A percentile compares a stretch with the other conserved stretches of the same genome.
Evolutionary conservation across 169 alveolate species (phyloP).

Genomic region (Theileria parva): DNA sequence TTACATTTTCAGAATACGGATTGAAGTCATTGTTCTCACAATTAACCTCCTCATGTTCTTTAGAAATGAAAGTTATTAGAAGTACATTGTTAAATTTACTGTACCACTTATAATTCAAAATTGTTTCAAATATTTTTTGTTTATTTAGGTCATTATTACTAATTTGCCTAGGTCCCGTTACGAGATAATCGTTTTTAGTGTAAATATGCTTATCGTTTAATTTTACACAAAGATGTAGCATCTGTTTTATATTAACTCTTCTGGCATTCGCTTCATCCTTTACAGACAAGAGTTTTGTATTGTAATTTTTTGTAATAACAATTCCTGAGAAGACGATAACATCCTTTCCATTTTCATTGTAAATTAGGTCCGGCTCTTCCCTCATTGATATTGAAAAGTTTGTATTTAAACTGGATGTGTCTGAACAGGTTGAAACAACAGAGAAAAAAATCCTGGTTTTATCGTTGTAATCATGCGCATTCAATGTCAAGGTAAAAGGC

Average conservation of each 20-base stretch:
- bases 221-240: background rate
- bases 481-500: background rate
- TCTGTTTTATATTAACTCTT: conserved; percentile 3
- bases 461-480: background rate
- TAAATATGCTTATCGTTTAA: background rate
- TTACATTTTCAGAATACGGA: conserved; percentile 13
- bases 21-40: conserved; percentile 12
- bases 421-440: background rate
- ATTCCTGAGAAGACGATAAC: conserved; percentile 27
- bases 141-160: background rate
- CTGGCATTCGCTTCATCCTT: background rate
- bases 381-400: conserved; percentile 12
- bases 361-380: conserved; percentile 6
- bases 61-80: conserved; percentile 11
- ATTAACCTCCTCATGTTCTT: background rate
- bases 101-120: conserved; percentile 9
- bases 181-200: conserved; percentile 11
- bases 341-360: background rate
- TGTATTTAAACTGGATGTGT: background rate
- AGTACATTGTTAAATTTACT: background rate
- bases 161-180: conserved; percentile 19
- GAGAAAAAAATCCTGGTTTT: background rate
- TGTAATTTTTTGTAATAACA: conserved; percentile 8
- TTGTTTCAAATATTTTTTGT: background rate
- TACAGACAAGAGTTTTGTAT: background rate